phyloP scores from a whole-genome alignment of 2,329 filamentous ascomycete species.

The Calonectria honghensis region DNA sequence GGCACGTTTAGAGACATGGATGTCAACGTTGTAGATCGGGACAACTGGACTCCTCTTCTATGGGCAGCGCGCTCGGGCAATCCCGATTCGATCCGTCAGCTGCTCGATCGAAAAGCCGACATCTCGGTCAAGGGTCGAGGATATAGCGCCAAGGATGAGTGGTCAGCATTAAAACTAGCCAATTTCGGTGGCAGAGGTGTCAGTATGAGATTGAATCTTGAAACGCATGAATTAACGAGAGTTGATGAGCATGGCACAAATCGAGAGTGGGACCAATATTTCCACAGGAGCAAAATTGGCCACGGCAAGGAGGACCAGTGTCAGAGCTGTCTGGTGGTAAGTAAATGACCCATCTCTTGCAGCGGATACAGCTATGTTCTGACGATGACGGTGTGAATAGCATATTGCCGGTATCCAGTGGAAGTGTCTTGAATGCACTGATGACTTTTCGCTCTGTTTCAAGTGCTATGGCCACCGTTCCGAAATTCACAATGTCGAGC shows the following conservation, averaged over 20 bases:
- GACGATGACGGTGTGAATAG: background rate
- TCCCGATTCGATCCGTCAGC: background rate
- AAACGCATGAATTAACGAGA: background rate
- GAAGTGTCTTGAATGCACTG: background rate
- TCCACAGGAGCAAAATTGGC: background rate
- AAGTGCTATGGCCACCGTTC: background rate
- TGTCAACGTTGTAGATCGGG: background rate
- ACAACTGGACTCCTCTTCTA: background rate
- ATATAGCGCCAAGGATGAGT: background rate
- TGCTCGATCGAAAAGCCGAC: background rate
- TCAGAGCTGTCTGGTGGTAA: background rate
- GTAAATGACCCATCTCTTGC: background rate
- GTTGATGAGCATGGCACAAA: background rate
- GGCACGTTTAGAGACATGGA: background rate
- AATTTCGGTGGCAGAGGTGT: background rate
- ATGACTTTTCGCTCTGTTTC: conserved; percentile 3
- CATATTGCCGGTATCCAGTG: background rate
- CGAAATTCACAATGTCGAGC: background rate
- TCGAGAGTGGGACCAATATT: background rate
- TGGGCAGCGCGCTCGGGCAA: background rate
- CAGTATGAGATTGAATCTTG: background rate
- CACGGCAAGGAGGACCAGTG: background rate
- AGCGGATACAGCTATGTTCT: background rate
- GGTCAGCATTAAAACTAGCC: background rate
- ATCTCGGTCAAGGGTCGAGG: background rate